Percentiles rank a stretch among this genome's conserved stretches.
These are phyloP conservation scores for Linnemannia schmuckeri DNA, from an alignment of 192 early-diverging fungal species.

Conservation along the genomic window DNA sequence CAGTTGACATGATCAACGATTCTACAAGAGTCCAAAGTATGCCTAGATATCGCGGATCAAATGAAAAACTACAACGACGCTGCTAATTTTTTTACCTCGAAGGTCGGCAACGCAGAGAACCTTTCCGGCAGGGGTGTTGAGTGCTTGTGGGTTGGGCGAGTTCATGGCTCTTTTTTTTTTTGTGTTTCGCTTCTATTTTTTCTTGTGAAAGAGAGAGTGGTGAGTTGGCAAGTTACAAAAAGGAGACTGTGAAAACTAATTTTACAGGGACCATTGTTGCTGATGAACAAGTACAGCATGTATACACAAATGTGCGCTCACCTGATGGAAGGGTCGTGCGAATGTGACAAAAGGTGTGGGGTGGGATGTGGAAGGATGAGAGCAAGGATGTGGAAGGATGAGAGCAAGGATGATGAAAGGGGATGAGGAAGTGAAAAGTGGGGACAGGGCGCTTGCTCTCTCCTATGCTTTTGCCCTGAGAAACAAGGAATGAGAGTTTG, in stretches of 20 bases:
- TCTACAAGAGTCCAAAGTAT: no score
- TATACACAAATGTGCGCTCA: no score
- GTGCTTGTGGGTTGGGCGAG: constrained; percentile 43
- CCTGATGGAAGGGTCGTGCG: no score
- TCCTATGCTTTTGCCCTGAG: no score
- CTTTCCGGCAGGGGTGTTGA: constrained; percentile 60
- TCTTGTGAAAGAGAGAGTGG: no score
- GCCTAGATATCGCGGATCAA: background rate
- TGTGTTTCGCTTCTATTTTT: background rate
- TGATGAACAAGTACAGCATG: no score
- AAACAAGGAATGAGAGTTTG: background rate
- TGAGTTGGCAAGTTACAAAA: background rate
- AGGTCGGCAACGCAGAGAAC: constrained; percentile 67
- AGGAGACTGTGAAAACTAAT: background rate
- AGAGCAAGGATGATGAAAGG: background rate
- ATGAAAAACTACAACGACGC: background rate
- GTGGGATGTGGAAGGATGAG: background rate
- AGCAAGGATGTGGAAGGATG: background rate
- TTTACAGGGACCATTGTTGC: no score
- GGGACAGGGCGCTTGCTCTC: no score
- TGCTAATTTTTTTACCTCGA: constrained; percentile 41
- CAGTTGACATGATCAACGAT: background rate
- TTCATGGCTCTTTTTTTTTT: constrained; percentile 18
- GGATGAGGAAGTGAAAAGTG: no score
- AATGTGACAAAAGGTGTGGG: background rate